phyloP scores from a whole-genome alignment of 208 protist genomes.

The Crithidia sp. region DNA sequence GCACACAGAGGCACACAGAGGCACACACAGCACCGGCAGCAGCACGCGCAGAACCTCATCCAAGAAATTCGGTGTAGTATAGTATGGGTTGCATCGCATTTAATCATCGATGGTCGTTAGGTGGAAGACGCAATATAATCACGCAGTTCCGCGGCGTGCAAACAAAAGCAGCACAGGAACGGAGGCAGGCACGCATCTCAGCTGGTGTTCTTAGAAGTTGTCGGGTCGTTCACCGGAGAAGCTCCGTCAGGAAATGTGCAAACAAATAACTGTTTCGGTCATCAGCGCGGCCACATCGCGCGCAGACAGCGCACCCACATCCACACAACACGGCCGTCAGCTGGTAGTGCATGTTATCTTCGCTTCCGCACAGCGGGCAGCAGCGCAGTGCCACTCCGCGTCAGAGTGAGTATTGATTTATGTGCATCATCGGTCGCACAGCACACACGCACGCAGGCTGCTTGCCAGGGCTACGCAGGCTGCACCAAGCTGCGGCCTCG shows the following conservation, averaged over 20 bases:
- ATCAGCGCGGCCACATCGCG: constrained; percentile 15
- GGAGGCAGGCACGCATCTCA: constrained; percentile 3
- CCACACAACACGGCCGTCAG: constrained; percentile 22
- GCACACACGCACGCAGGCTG: neutral
- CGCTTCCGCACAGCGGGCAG: constrained; percentile 38
- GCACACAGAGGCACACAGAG: neutral
- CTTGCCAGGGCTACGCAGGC: too few relatives aligned
- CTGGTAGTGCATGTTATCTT: constrained; percentile 67
- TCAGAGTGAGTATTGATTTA: constrained; percentile 63
- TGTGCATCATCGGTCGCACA: constrained; percentile 37
- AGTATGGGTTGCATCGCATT: constrained; percentile 29
- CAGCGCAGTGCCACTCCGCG: constrained; percentile 20
- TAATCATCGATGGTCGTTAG: constrained; percentile 29
- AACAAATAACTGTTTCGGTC: constrained; percentile 26
- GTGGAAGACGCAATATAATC: constrained; percentile 26
- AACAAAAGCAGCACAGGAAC: neutral
- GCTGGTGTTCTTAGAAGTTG: constrained; percentile 19
- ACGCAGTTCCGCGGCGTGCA: constrained; percentile 10
- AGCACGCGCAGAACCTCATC: constrained; percentile 19
- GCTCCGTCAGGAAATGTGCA: constrained; percentile 30
- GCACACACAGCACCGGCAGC: neutral
- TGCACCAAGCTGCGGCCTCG: too few relatives aligned
- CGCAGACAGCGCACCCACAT: neutral
- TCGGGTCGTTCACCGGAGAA: constrained; percentile 12
- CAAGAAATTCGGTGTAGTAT: constrained; percentile 30